Evolutionary conservation across 2,329 filamentous ascomycete species (phyloP), one percentile per base, ranked within the genome.

Genomic region (Lasiodiplodia sp.): DNA sequence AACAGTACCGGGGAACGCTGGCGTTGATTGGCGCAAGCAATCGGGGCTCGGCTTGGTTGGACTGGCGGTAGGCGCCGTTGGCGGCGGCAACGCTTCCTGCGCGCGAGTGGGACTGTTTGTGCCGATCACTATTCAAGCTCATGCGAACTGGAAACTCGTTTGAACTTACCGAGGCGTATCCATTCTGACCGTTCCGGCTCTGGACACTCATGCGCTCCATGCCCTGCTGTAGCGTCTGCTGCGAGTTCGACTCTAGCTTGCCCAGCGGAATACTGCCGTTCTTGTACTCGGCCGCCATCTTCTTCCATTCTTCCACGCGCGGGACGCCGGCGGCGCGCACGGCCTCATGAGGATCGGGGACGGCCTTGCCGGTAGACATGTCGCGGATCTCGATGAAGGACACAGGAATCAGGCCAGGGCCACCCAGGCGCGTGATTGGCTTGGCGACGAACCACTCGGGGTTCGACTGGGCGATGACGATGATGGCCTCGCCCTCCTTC

Each of bases 401-500:
- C 38, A 98, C 95, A 2, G 96, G 96, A 72, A 99, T 98, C 74
- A 99, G 83, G 51, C 96, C 96, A 0, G 96, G 96, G 1, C 96
- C 96, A 53, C 96, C 96, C n/a, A 99, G 86, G 72, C 96, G 88
- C 71, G 94, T 95, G 78, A 99, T 99, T n/a, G 96, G 96, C 82
- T 99, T 99, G 63, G 96, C 96, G 70, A 99, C 95, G 77, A 98
- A 98, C 96, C 96, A 99, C 81, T 99, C 96, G 5, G 95, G 93
- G 76, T 98, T 98, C 7, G 95, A 98, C 80, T 98, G 96, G 55
- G 96, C 96, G 78, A 98, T 98, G 67, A 99, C 94, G 72, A 99
- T 97, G 76, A 99, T 97, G 66, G 94, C 93, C 81, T 99, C 96
- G 69, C 94, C 95, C 57, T 93, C 92, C 80, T 97, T 96, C 60